Evolutionary conservation across 768 basidiomycete genomes (phyloP), one percentile per base, ranked within the genome.

Genomic region (Agaricus subrufescens): DNA sequence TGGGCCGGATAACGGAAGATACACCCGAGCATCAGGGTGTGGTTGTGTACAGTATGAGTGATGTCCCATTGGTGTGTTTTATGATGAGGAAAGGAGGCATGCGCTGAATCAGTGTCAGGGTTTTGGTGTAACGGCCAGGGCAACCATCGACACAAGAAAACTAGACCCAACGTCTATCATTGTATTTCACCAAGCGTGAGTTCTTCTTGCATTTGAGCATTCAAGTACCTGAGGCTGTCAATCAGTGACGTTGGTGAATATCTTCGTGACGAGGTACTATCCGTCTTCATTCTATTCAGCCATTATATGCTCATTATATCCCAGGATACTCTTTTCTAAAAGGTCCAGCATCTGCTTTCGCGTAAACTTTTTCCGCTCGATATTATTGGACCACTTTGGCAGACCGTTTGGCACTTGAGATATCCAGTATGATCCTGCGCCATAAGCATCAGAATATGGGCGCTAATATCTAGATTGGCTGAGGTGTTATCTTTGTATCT

Each of bases 11-110:
- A 68, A 98, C 97, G 47, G 97, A 99, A 68, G 97, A 99, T 66
- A 96, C 95, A 2, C 95, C 96, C 10, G 97, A 99, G 66, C 96
- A 99, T 67, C 97, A 98, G 67, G 97, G 97, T 46, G 97, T 98
- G 1, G 91, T 98, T 12, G 86, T 98, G 26, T 98, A 84, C 75
- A 94, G 86, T 67, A 98, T 98, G 97, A 88, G 78, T 56, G 96
- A 99, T 69, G 79, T 91, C 27, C 97, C 97, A 60, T 72, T 99
- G 58, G 95, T 96, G 65, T 60, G 82, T 74, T 37, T 14, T 25
- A 19, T 25, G 6, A 38, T 14, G 30, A 47, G 29, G 29, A n/a
- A 30, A 34, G 14, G 19, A 29, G 27, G 12, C 30, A n/a, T 14
- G 30, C 4, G 27, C 34, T 38, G 25, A 23, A n/a, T 50, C 31